These are phyloP conservation scores for Paramyrothecium sp. DNA, from an alignment of 2,329 filamentous ascomycete species.

Conservation along the genomic window DNA sequence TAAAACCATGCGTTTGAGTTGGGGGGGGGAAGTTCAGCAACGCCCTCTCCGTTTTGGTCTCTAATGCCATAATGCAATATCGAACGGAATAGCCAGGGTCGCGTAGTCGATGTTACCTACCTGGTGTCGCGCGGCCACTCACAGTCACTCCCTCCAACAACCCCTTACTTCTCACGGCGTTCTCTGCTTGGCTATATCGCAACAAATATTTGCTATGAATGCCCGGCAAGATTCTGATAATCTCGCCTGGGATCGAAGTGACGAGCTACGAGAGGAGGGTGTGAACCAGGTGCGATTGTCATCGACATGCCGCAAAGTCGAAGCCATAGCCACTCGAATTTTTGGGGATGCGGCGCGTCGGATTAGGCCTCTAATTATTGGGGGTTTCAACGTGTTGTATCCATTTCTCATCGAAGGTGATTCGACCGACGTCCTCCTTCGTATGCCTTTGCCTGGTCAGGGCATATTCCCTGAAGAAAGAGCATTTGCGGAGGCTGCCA, in stretches of 20 bases:
- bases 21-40: too few species aligned
- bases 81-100: too few species aligned
- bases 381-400: constrained; percentile 25
- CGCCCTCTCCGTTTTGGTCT: too few species aligned
- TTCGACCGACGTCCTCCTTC: constrained; percentile 13
- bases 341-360: constrained; percentile 14
- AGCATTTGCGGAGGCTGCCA: constrained; percentile 18
- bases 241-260: constrained; percentile 25
- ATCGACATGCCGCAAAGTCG: constrained; percentile 15
- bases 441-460: constrained; percentile 17
- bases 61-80: too few species aligned
- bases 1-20: too few species aligned
- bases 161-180: too few species aligned
- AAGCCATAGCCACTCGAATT: constrained; percentile 12
- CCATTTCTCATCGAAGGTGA: constrained; percentile 13
- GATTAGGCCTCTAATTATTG: constrained; percentile 18
- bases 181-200: too few species aligned
- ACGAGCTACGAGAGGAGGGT: constrained; percentile 21
- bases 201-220: constrained; percentile 10
- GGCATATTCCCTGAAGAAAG: constrained; percentile 18
- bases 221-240: constrained; percentile 25
- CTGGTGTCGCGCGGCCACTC: too few species aligned
- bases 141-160: too few species aligned
- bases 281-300: constrained; percentile 16
- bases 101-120: too few species aligned